phyloP scores from a whole-genome alignment of 1,139 yeast genomes.

The Arxiozyma heterogenica region DNA sequence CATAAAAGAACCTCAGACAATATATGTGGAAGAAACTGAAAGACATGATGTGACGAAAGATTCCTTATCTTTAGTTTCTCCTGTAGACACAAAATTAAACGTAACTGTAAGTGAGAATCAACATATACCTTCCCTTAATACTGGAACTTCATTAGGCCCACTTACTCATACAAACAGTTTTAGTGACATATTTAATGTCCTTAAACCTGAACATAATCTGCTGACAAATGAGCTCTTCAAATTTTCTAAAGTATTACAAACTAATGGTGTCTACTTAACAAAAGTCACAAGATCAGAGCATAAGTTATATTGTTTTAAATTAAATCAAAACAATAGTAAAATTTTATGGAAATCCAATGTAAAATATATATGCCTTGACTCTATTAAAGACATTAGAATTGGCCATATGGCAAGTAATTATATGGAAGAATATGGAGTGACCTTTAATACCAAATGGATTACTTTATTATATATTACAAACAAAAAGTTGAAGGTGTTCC shows the following conservation, averaged over 20 bases:
- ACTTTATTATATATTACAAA: constrained; percentile 55
- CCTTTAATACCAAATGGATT: constrained; percentile 64
- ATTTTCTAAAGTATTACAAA: constrained; percentile 4
- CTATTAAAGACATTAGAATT: constrained; percentile 56
- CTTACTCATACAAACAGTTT: constrained; percentile 18
- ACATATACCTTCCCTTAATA: neutral
- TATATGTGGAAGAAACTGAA: neutral
- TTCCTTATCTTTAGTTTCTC: neutral
- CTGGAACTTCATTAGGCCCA: constrained; percentile 13
- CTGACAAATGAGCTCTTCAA: constrained; percentile 3
- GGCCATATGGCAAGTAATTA: constrained; percentile 71
- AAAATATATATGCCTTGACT: constrained; percentile 48
- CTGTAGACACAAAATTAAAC: neutral
- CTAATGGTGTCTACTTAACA: constrained; percentile 17
- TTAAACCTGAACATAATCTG: neutral
- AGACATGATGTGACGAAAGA: neutral
- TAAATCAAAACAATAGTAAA: constrained; percentile 16
- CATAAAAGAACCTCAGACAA: neutral
- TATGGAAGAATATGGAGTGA: constrained; percentile 71
- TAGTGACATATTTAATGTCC: constrained; percentile 10
- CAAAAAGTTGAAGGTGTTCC: constrained; percentile 55
- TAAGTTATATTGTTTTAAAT: constrained; percentile 17
- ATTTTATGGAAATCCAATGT: constrained; percentile 26
- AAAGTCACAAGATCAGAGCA: constrained; percentile 28
- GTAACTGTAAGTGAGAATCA: neutral